Evolutionary conservation across 768 basidiomycete species (phyloP).

Genomic region (Floccularia luteovirens): DNA sequence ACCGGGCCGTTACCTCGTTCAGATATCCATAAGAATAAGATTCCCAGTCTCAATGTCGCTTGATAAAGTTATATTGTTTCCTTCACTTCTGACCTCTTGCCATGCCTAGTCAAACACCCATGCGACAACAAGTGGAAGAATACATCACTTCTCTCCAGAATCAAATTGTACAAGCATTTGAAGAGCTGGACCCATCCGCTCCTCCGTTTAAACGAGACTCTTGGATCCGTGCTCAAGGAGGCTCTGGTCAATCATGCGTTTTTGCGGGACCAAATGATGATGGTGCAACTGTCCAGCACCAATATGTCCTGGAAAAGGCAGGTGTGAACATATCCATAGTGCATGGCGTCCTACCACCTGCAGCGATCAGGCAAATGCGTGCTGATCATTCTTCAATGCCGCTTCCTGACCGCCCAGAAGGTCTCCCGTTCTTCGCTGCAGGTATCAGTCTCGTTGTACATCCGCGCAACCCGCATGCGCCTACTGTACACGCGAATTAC

Average conservation of each 20-base stretch:
- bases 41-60: too few species aligned
- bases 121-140: conserved; percentile 73
- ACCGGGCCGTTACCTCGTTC: too few species aligned
- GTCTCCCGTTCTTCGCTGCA: conserved; percentile 88
- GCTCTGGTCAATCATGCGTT: conserved; percentile 77
- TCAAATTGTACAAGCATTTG: conserved; percentile 69
- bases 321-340: conserved; percentile 95
- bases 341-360: conserved; percentile 79
- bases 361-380: conserved; percentile 91
- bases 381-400: conserved; percentile 81
- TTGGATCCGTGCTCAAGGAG: conserved; percentile 69
- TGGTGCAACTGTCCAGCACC: conserved; percentile 11
- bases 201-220: conserved; percentile 75
- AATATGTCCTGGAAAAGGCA: conserved; percentile 81
- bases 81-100: too few species aligned
- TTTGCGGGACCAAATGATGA: conserved; percentile 47
- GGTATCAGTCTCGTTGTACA: conserved; percentile 93
- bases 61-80: too few species aligned
- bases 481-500: conserved; percentile 94
- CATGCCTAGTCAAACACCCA: too few species aligned
- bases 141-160: conserved; percentile 76
- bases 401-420: conserved; percentile 47
- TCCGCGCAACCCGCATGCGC: conserved; percentile 87
- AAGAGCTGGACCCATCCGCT: conserved; percentile 67
- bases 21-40: too few species aligned